phyloP scores from a whole-genome alignment of 768 basidiomycete genomes.

The Rossbeevera mucosa region DNA sequence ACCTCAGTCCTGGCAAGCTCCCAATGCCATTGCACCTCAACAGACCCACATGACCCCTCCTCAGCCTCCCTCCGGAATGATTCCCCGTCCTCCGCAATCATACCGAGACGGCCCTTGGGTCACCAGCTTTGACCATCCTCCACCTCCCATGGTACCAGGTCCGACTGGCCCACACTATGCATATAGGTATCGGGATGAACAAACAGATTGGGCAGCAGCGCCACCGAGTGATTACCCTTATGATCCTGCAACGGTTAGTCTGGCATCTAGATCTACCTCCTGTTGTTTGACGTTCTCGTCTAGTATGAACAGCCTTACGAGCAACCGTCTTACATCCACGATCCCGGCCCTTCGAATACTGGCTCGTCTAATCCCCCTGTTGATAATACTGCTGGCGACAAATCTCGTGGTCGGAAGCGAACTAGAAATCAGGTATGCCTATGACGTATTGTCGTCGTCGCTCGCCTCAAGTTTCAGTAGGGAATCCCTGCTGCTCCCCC shows the following conservation, averaged over 20 bases:
- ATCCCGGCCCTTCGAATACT: slow-evolving; percentile 44
- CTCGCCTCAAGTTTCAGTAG: slow-evolving; percentile 29
- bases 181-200: slow-evolving; percentile 63
- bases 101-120: slow-evolving; percentile 57
- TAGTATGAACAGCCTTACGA: slow-evolving; percentile 59
- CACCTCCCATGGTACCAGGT: slow-evolving; percentile 45
- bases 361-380: slow-evolving; percentile 35
- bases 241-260: slow-evolving; percentile 45
- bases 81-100: slow-evolving; percentile 40
- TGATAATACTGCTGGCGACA: slow-evolving; percentile 34
- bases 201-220: slow-evolving; percentile 40
- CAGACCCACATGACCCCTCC: slow-evolving; percentile 56
- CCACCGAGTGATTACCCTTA: slow-evolving; percentile 50
- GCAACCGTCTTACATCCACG: slow-evolving; percentile 56
- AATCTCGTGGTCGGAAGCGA: slow-evolving; percentile 65
- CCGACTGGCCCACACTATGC: slow-evolving; percentile 46
- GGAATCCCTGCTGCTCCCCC: slow-evolving; percentile 62
- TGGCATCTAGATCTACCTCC: not conserved
- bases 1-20: slow-evolving; percentile 62
- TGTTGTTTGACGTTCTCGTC: slow-evolving; percentile 6
- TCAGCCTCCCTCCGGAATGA: slow-evolving; percentile 41
- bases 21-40: slow-evolving; percentile 57
- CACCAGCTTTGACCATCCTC: slow-evolving; percentile 46
- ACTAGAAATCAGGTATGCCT: slow-evolving; percentile 50
- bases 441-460: not conserved